phyloP scores from a whole-genome alignment of 148 eudicot genomes.

The Cornus controversa region DNA sequence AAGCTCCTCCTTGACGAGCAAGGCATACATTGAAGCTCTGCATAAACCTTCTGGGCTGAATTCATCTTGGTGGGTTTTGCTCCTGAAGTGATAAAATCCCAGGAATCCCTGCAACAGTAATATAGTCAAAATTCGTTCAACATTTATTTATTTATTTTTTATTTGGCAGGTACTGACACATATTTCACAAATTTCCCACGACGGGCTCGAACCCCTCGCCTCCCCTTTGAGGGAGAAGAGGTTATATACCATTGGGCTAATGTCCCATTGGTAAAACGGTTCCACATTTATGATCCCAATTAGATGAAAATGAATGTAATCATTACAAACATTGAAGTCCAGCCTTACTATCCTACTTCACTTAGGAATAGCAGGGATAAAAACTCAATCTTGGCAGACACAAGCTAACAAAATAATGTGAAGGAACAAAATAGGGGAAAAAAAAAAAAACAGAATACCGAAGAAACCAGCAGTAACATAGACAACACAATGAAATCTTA shows the following conservation, averaged over 20 bases:
- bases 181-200: no score
- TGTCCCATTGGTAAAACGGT: no score
- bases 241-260: no score
- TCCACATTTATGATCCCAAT: neutral
- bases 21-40: conserved; percentile 56
- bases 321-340: neutral
- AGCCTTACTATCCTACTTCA: neutral
- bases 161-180: no score
- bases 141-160: no score
- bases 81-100: conserved; percentile 46
- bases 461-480: neutral
- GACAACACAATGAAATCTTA: neutral
- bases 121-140: neutral
- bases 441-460: no score
- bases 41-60: conserved; percentile 51
- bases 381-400: neutral
- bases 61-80: conserved; percentile 57
- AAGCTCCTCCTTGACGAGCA: conserved; percentile 59
- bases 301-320: neutral
- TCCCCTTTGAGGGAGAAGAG: no score
- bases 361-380: neutral
- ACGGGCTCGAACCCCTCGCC: no score
- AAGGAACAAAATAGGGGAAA: neutral
- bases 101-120: conserved; percentile 36
- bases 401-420: neutral